Percentiles rank a stretch among this genome's conserved stretches.
phyloP scores from a whole-genome alignment of 495 filamentous ascomycete genomes.

The Lindgomyces ingoldianus region DNA sequence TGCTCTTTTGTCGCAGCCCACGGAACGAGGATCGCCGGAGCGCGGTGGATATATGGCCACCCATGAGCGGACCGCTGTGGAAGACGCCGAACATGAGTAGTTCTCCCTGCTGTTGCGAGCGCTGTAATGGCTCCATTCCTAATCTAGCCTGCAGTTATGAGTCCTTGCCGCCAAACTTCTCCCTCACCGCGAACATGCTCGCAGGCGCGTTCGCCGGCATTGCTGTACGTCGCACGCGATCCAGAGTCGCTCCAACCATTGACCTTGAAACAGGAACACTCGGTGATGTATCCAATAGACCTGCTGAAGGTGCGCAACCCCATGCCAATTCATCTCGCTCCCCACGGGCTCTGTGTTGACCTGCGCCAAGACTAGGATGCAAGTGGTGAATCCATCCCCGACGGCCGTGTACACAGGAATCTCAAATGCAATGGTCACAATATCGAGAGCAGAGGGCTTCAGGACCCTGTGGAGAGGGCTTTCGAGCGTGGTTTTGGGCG shows the following conservation, averaged over 20 bases:
- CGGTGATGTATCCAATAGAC: slow-evolving; percentile 98
- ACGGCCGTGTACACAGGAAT: slow-evolving; percentile 86
- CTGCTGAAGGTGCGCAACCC: slow-evolving; percentile 80
- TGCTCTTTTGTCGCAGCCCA: slow-evolving; percentile 4
- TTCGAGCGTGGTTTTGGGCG: slow-evolving; percentile 92
- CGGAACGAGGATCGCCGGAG: slow-evolving; percentile 22
- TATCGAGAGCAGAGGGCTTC: slow-evolving; percentile 84
- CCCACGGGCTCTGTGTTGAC: slow-evolving; percentile 31
- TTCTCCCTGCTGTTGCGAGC: background rate
- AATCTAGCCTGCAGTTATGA: slow-evolving; percentile 56
- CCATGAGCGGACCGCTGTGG: slow-evolving; percentile 42
- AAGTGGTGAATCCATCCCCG: slow-evolving; percentile 87
- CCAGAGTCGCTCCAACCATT: slow-evolving; percentile 37
- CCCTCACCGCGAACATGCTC: slow-evolving; percentile 73
- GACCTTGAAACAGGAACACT: slow-evolving; percentile 62
- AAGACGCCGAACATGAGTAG: slow-evolving; percentile 47
- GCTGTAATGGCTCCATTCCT: slow-evolving; percentile 1
- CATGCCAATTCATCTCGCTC: background rate
- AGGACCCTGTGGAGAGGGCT: slow-evolving; percentile 94
- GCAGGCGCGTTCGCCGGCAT: slow-evolving; percentile 97
- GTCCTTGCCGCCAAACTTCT: slow-evolving; percentile 68
- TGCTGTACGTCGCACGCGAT: slow-evolving; percentile 62
- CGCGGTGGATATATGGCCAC: slow-evolving; percentile 42
- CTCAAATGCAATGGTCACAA: slow-evolving; percentile 87
- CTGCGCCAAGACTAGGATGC: slow-evolving; percentile 82